A percentile compares a stretch with the other conserved stretches of the same genome.
Evolutionary conservation across 257 asterid species (phyloP).

Genomic region (Solanum infundibuliforme): DNA sequence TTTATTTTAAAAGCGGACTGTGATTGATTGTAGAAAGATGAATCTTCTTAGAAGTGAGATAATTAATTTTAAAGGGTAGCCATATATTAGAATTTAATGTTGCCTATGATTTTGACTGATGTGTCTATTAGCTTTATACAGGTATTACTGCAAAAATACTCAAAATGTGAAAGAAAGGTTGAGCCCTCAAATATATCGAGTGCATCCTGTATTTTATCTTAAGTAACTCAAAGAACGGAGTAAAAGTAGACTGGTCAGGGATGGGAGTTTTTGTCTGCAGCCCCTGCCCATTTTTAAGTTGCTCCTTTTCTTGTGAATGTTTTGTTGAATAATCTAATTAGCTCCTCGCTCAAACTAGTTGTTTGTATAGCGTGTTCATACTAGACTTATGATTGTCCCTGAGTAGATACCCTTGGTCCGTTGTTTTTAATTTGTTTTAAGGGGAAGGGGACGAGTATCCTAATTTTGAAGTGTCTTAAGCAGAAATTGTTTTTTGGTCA

Average conservation of each 20-base stretch:
- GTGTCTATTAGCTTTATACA: not conserved
- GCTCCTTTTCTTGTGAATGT: not conserved
- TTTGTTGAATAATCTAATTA: not conserved
- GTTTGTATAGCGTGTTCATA: not conserved
- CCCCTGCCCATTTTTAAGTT: not conserved
- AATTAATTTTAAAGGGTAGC: not conserved
- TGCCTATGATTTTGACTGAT: not conserved
- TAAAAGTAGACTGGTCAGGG: not conserved
- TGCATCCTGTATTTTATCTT: not conserved
- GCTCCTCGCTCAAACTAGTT: not conserved
- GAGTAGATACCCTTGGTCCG: not conserved
- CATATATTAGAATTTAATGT: not conserved
- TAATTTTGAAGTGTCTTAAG: not conserved
- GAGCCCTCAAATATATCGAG: no score
- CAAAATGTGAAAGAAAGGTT: no score
- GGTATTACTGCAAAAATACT: no score
- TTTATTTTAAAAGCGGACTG: not conserved
- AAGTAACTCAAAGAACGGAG: not conserved
- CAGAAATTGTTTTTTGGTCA: not conserved
- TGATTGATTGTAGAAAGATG: not conserved
- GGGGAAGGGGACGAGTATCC: not conserved
- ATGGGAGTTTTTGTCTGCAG: not conserved
- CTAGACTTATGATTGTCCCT: not conserved
- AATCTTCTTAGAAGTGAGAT: not conserved
- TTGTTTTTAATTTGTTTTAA: not conserved